phyloP scores from a whole-genome alignment of 2,329 filamentous ascomycete species.

The Trichoderma arundinaceum region DNA sequence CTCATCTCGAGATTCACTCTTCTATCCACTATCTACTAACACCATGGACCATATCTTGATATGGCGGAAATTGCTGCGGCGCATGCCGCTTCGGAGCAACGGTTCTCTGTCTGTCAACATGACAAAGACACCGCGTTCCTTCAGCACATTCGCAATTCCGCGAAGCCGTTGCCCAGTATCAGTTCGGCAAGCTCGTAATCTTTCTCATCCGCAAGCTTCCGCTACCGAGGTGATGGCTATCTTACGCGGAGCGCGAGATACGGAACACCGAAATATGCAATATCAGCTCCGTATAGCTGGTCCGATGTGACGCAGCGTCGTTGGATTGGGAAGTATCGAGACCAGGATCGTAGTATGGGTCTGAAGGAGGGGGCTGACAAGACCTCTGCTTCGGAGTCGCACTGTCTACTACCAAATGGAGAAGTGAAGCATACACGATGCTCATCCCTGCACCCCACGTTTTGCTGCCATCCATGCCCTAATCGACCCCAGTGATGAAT shows the following conservation, averaged over 20 bases:
- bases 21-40: neutral
- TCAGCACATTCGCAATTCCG: neutral
- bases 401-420: no score
- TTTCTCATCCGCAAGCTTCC: neutral
- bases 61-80: neutral
- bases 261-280: constrained; percentile 1
- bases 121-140: neutral
- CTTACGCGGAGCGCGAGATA: neutral
- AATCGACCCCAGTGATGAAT: no score
- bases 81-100: neutral
- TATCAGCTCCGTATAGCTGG: neutral
- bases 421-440: no score
- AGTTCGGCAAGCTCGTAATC: neutral
- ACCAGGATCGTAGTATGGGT: no score
- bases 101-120: neutral
- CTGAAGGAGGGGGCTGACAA: no score
- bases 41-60: no score
- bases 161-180: neutral
- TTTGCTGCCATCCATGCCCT: no score
- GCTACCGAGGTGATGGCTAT: neutral
- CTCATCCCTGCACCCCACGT: no score
- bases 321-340: neutral
- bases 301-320: neutral
- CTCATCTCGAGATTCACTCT: neutral
- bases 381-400: no score